Evolutionary conservation across 2,329 filamentous ascomycete genomes (phyloP), one percentile per base, ranked within the genome.

Genomic region (Penicillium sumatraense): DNA sequence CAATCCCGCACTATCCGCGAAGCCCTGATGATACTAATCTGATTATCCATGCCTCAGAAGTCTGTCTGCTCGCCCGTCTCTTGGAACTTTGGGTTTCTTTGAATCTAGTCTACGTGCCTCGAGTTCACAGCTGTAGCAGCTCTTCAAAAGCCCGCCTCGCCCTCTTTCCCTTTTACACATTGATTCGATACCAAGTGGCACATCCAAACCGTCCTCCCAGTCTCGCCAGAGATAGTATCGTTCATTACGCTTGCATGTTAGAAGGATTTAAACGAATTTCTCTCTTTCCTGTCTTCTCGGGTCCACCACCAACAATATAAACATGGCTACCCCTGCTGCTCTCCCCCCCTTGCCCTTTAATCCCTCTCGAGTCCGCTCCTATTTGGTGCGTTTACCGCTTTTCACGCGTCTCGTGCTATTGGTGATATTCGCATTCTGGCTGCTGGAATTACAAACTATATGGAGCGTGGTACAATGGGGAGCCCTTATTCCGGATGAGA

Each of bases 351-450:
- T 82, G 65, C 80, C 83, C 54, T 88, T 96, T 75, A 93, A 87
- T 75, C 85, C 88, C 27, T 75, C 83, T 58, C 86, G 91, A 64
- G 82, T 92, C 66, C 88, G 91, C 62, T 90, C 90, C 8, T 97
- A 96, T 72, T 69, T 96, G 62, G 81, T 90, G 57, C 88, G 92
- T 46, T 81, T 98, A n/a, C 93, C 95, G 31, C 81, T 98, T 1
- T 92, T 95, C 71, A 97, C 95, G 23, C 86, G 93, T 48, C 74
- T 83, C 16, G 83, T 92, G 13, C 72, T 92, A 18, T 68, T 86
- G 3, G 75, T 87, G 41, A 89, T 96, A 54, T 68, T 89, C 27
- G 77, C 80, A 11, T 82, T 91, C 59, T 96, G 89, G 86, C 66
- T 91, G 31, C 79, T 88, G 6, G 83, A 87, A 41, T 72, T 93